These are phyloP conservation scores for Trichomonas gallinae DNA, from an alignment of 208 protist species.

Conservation along the genomic window DNA sequence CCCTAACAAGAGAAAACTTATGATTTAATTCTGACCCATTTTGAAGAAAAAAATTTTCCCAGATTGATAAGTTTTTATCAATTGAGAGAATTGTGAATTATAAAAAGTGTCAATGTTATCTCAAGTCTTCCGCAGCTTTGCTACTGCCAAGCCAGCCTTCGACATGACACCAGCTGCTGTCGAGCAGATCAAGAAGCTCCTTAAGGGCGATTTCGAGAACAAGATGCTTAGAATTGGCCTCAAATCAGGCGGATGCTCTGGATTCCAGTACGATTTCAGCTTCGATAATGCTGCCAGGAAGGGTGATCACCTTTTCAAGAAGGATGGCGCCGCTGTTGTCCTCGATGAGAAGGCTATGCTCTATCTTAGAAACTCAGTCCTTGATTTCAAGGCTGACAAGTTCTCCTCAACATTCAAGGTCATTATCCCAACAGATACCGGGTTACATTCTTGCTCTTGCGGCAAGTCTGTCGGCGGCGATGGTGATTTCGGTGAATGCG, in stretches of 20 bases:
- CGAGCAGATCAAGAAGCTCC: not conserved
- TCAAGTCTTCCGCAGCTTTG: not conserved
- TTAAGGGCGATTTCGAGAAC: constrained; percentile 1
- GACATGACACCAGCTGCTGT: not conserved
- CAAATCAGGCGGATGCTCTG: not conserved
- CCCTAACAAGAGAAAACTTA: too few species aligned
- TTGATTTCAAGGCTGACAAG: not conserved
- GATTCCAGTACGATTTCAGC: not conserved
- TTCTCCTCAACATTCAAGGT: not conserved
- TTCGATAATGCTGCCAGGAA: not conserved
- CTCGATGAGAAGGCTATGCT: not conserved
- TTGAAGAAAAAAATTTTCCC: not conserved
- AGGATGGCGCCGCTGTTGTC: not conserved
- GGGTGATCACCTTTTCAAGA: not conserved
- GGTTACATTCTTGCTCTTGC: not conserved
- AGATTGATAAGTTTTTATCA: not conserved
- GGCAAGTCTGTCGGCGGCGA: not conserved
- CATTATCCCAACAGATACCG: not conserved
- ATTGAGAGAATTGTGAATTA: not conserved
- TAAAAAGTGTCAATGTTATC: not conserved
- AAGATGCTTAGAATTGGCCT: not conserved
- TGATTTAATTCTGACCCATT: not conserved
- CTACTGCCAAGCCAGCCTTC: not conserved
- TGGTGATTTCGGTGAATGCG: not conserved
- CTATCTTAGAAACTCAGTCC: not conserved